phyloP scores from a whole-genome alignment of 2,329 filamentous ascomycete species.

The Scytalidium lignicola region DNA sequence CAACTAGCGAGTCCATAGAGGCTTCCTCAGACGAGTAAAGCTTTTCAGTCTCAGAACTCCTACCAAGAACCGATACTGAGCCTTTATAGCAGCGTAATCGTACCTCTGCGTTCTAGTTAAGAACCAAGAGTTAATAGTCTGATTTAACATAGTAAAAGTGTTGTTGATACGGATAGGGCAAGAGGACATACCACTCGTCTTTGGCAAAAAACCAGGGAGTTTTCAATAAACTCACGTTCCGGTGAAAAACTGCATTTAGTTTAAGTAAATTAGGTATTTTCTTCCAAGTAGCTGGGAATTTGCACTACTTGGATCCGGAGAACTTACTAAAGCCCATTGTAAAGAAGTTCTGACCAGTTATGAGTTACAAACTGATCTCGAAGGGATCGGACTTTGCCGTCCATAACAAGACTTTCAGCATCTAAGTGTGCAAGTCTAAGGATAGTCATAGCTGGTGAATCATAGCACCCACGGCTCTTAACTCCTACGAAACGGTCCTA shows the following conservation, averaged over 20 bases:
- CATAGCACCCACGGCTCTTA: slow-evolving; percentile 79
- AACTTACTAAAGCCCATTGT: slow-evolving; percentile 60
- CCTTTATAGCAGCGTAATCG: slow-evolving; percentile 65
- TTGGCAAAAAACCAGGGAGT: slow-evolving; percentile 55
- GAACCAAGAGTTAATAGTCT: too few relatives aligned
- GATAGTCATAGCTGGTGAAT: slow-evolving; percentile 35
- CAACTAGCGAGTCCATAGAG: slow-evolving; percentile 66
- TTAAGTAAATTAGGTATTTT: too few relatives aligned
- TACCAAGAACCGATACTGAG: slow-evolving; percentile 52
- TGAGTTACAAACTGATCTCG: slow-evolving; percentile 67
- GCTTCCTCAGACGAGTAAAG: slow-evolving; percentile 62
- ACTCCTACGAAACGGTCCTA: slow-evolving; percentile 71
- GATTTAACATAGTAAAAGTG: too few relatives aligned
- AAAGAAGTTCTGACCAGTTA: slow-evolving; percentile 52
- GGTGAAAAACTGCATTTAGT: too few relatives aligned
- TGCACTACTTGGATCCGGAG: too few relatives aligned
- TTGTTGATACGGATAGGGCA: too few relatives aligned
- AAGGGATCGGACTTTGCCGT: slow-evolving; percentile 62
- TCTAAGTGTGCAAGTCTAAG: slow-evolving; percentile 40
- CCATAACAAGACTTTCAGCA: slow-evolving; percentile 62
- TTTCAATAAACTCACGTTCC: slow-evolving; percentile 67
- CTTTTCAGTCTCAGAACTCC: slow-evolving; percentile 61
- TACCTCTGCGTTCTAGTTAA: slow-evolving; percentile 49
- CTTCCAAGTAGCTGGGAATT: too few relatives aligned
- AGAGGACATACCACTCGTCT: slow-evolving; percentile 40